These are phyloP conservation scores for Xenosphaeropsis pyriputrescens DNA, from an alignment of 2,329 filamentous ascomycete species.

Conservation along the genomic window DNA sequence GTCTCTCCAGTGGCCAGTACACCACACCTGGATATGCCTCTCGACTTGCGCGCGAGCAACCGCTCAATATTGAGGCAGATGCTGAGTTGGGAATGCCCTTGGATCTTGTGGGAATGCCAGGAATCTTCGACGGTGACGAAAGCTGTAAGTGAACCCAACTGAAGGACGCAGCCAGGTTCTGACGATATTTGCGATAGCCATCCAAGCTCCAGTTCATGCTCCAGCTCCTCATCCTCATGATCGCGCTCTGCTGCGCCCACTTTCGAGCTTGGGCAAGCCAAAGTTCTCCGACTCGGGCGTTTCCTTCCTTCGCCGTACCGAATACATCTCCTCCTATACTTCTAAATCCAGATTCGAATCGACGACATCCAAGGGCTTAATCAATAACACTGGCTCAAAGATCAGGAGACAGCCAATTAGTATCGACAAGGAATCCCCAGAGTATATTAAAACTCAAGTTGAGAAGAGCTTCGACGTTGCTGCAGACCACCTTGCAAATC, in stretches of 20 bases:
- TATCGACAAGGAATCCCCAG: conserved; percentile 43
- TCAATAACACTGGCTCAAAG: conserved; percentile 21
- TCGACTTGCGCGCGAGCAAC: conserved; percentile 77
- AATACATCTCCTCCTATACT: conserved; percentile 4
- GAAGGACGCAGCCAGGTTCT: conserved; percentile 4
- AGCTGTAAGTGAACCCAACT: conserved; percentile 45
- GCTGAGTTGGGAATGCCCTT: conserved; percentile 96
- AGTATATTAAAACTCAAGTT: conserved; percentile 54
- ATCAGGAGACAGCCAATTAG: conserved; percentile 28
- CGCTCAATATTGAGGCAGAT: conserved; percentile 92
- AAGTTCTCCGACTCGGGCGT: conserved; percentile 64
- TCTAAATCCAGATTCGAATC: conserved; percentile 29
- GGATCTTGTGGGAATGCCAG: conserved; percentile 86
- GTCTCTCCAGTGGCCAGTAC: conserved; percentile 74
- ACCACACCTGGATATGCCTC: conserved; percentile 84
- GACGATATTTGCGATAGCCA: conserved; percentile 37
- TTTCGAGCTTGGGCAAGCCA: conserved; percentile 74
- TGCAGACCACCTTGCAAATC: conserved; percentile 36
- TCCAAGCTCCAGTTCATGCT: conserved; percentile 60
- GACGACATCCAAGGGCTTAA: conserved; percentile 35
- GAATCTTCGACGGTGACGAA: conserved; percentile 90
- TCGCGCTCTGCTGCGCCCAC: conserved; percentile 66
- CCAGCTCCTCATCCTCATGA: conserved; percentile 72
- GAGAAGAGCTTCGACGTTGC: conserved; percentile 44
- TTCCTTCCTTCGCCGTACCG: conserved; percentile 20